These are phyloP conservation scores for Mallotus repandus DNA, from an alignment of 441 rosid species.

Conservation along the genomic window DNA sequence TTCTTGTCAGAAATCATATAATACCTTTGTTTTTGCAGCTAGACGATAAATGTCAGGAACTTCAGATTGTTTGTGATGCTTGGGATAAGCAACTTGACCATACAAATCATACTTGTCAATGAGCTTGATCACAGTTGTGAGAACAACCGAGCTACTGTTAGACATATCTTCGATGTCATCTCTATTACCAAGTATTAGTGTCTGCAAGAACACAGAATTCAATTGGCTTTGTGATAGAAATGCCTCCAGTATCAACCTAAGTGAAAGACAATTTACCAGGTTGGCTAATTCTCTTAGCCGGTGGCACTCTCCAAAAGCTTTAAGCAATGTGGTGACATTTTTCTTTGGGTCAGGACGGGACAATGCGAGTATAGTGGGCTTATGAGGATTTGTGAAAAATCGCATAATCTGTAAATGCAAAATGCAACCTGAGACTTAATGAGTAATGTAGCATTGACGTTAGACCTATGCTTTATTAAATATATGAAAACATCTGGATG, in stretches of 20 bases:
- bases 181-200: constrained; percentile 69
- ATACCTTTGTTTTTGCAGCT: constrained; percentile 77
- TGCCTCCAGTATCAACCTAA: constrained; percentile 7
- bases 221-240: constrained; percentile 9
- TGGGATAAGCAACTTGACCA: constrained; percentile 77
- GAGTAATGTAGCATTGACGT: neutral
- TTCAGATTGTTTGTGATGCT: constrained; percentile 74
- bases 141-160: constrained; percentile 53
- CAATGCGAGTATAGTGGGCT: constrained; percentile 86
- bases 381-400: constrained; percentile 90
- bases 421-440: neutral
- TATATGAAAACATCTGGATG: neutral
- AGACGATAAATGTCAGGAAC: constrained; percentile 73
- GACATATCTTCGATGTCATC: constrained; percentile 78
- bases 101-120: constrained; percentile 65
- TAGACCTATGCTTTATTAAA: neutral
- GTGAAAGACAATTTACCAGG: constrained; percentile 44
- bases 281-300: constrained; percentile 87
- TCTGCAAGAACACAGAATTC: constrained; percentile 34
- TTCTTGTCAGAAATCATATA: neutral
- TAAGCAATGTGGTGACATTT: constrained; percentile 83
- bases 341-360: constrained; percentile 97
- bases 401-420: constrained; percentile 63
- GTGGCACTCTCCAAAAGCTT: constrained; percentile 91
- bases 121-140: constrained; percentile 63